phyloP scores from a whole-genome alignment of 345 rosid genomes.

The Eucalyptus pauciflora region DNA sequence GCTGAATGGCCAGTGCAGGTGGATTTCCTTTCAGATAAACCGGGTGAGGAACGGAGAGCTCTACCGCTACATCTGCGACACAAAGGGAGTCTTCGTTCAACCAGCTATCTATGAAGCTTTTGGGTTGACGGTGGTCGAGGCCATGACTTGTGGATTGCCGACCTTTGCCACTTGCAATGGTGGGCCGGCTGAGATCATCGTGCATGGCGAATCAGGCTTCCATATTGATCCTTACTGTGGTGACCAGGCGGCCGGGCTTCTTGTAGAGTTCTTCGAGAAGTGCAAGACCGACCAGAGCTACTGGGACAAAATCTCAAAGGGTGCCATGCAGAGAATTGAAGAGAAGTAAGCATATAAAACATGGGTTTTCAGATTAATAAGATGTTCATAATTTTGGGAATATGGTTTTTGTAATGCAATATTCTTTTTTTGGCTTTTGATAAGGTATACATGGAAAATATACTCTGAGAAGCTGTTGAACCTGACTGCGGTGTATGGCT shows the following conservation, averaged over 20 bases:
- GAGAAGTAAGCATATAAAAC: too few relatives aligned
- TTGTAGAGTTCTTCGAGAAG: constrained; percentile 64
- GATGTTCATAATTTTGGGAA: too few relatives aligned
- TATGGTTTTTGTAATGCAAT: background rate
- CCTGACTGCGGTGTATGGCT: constrained; percentile 76
- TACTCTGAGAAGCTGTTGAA: constrained; percentile 79
- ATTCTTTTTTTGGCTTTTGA: background rate
- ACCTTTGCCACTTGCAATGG: constrained; percentile 88
- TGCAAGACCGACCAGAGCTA: constrained; percentile 22
- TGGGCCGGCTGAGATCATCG: constrained; percentile 95
- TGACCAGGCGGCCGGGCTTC: constrained; percentile 54
- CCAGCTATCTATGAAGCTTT: constrained; percentile 79
- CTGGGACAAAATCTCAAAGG: too few relatives aligned
- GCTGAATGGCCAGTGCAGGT: constrained; percentile 64
- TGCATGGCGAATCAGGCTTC: constrained; percentile 70
- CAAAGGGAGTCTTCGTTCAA: constrained; percentile 69
- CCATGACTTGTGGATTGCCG: constrained; percentile 82
- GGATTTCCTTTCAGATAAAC: constrained; percentile 83
- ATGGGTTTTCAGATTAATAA: too few relatives aligned
- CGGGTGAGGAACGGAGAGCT: constrained; percentile 65
- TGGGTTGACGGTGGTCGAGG: constrained; percentile 82
- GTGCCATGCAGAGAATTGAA: too few relatives aligned
- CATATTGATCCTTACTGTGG: constrained; percentile 88
- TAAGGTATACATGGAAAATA: constrained; percentile 80
- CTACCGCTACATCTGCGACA: constrained; percentile 63